These are phyloP conservation scores for Steccherinum ochraceum DNA, from an alignment of 768 basidiomycete species.

Conservation along the genomic window DNA sequence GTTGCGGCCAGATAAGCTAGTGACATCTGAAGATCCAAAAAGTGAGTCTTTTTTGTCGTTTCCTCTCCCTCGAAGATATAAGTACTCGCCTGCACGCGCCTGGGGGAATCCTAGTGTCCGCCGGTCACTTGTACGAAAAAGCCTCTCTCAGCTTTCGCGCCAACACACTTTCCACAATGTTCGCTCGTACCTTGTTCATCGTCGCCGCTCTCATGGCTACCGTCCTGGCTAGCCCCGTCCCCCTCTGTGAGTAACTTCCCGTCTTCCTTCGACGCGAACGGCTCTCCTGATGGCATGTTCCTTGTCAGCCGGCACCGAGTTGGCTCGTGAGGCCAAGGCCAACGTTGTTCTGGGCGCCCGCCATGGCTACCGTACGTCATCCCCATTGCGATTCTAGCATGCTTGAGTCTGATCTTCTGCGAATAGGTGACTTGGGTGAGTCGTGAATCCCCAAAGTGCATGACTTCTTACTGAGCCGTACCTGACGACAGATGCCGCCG, in stretches of 20 bases:
- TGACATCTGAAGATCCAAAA: not conserved
- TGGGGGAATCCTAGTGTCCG: not conserved
- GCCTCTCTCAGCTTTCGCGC: not conserved
- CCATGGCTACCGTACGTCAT: too few species aligned
- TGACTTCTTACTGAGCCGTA: too few species aligned
- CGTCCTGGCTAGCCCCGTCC: not conserved
- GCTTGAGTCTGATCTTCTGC: not conserved
- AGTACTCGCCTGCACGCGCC: not conserved
- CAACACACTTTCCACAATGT: not conserved
- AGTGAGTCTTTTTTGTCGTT: not conserved
- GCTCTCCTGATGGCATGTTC: too few species aligned
- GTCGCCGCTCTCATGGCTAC: not conserved
- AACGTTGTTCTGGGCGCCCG: not conserved
- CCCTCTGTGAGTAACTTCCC: not conserved
- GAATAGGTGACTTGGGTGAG: not conserved
- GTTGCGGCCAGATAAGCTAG: not conserved
- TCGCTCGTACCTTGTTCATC: not conserved
- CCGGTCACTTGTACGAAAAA: not conserved
- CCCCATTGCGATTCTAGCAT: too few species aligned
- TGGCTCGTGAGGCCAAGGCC: not conserved
- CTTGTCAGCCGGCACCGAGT: too few species aligned
- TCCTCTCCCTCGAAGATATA: not conserved
- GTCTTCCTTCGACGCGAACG: too few species aligned
- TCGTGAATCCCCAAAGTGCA: not conserved
- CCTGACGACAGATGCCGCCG: not conserved